phyloP scores from a whole-genome alignment of 2,329 filamentous ascomycete species.

The Allantophomopsis lycopodina region DNA sequence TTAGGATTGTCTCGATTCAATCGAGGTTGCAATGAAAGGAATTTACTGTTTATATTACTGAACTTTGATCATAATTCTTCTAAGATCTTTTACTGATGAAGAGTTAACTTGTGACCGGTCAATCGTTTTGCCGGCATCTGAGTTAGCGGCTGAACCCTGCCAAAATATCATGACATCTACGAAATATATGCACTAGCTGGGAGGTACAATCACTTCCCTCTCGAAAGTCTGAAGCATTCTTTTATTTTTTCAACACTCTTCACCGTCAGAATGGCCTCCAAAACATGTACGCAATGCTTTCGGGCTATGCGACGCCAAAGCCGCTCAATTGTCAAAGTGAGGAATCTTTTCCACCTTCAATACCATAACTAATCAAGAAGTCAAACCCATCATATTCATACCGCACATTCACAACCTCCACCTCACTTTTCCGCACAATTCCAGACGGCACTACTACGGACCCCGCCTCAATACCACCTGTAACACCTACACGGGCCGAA shows the following conservation, averaged over 20 bases:
- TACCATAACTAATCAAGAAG: constrained; percentile 3
- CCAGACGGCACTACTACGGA: constrained; percentile 7
- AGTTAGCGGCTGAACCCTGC: background rate
- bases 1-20: no score
- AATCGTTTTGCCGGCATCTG: background rate
- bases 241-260: background rate
- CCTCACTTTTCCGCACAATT: constrained; percentile 12
- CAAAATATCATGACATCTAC: constrained; percentile 1
- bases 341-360: constrained; percentile 3
- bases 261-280: background rate
- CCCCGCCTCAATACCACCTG: constrained; percentile 8
- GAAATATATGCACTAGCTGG: background rate
- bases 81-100: background rate
- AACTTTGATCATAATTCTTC: background rate
- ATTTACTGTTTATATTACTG: background rate
- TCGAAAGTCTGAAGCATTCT: background rate
- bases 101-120: background rate
- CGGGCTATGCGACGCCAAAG: constrained; percentile 11
- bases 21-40: background rate
- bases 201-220: background rate
- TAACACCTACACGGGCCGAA: constrained; percentile 5
- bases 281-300: constrained; percentile 14
- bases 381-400: constrained; percentile 3
- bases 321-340: constrained; percentile 7
- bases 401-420: constrained; percentile 11